phyloP scores from a whole-genome alignment of 2,329 filamentous ascomycete genomes.

The Westerdykella sp. region DNA sequence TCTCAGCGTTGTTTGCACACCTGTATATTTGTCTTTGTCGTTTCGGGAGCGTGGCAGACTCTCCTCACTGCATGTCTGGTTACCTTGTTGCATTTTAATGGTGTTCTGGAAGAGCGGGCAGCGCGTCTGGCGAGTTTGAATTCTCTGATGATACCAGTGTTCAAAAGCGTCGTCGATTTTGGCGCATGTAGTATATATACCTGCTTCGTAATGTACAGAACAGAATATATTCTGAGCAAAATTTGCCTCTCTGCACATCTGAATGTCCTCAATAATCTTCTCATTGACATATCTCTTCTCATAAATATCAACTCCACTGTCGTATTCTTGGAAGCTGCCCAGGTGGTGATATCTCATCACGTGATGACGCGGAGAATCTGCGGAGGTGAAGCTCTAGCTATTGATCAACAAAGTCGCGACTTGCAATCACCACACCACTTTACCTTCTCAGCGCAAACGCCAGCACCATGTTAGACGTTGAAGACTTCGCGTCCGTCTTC shows the following conservation, averaged over 20 bases:
- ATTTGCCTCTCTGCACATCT: no score
- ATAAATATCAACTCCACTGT: no score
- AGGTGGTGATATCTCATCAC: no score
- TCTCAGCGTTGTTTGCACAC: neutral
- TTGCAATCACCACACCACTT: neutral
- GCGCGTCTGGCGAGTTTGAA: neutral
- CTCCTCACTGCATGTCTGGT: conserved; percentile 4
- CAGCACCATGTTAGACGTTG: conserved; percentile 54
- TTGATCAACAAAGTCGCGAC: no score
- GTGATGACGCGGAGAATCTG: no score
- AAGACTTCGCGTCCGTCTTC: conserved; percentile 64
- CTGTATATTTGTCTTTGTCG: neutral
- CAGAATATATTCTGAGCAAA: no score
- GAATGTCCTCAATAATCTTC: no score
- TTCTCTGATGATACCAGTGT: neutral
- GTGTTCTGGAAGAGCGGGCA: conserved; percentile 3
- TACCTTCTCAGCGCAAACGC: neutral
- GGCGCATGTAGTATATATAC: no score
- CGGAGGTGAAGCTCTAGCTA: no score
- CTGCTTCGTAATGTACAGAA: no score
- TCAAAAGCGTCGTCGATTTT: neutral
- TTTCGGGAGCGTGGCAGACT: neutral
- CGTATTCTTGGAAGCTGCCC: no score
- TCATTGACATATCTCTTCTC: no score
- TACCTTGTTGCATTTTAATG: conserved; percentile 2